A percentile compares a stretch with the other conserved stretches of the same genome.
Evolutionary conservation across 169 alveolate species (phyloP).

Genomic region (Besnoitia besnoiti): DNA sequence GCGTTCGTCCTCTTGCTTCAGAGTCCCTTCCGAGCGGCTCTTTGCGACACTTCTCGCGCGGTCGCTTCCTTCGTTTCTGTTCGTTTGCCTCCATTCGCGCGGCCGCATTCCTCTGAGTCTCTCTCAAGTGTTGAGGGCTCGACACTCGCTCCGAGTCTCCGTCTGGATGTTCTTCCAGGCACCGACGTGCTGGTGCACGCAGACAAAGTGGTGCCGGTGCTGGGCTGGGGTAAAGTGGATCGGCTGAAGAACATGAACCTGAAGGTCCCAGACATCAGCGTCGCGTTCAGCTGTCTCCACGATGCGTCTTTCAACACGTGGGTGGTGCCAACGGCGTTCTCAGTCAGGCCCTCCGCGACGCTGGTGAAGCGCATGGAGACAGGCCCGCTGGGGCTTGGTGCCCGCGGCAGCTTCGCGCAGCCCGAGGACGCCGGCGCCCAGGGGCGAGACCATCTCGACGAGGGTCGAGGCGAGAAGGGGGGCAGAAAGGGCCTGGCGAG

Average conservation of each 20-base stretch:
- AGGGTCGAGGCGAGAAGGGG: not conserved
- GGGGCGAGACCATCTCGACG: not conserved
- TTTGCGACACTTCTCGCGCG: not conserved
- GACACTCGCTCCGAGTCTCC: not conserved
- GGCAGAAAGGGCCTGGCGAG: not conserved
- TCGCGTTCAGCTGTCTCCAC: conserved; percentile 44
- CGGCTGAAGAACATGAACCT: conserved; percentile 32
- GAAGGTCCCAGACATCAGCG: conserved; percentile 40
- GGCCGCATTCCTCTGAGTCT: not conserved
- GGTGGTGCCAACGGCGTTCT: conserved; percentile 28
- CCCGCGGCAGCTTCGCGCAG: not conserved
- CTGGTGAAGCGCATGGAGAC: conserved; percentile 12
- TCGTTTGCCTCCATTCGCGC: not conserved
- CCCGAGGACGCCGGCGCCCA: not conserved
- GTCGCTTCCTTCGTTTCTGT: not conserved
- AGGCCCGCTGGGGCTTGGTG: not conserved
- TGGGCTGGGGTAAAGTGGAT: conserved; percentile 68
- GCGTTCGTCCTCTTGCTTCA: too few relatives aligned
- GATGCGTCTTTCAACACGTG: conserved; percentile 46
- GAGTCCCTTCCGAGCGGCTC: not conserved
- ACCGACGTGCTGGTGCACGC: conserved; percentile 81
- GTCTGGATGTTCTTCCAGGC: conserved; percentile 25
- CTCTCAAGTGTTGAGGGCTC: not conserved
- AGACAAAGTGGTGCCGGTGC: conserved; percentile 77
- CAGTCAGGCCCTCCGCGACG: not conserved